These are phyloP conservation scores for Fusarium nematophilum DNA, from an alignment of 2,329 filamentous ascomycete genomes.

Conservation along the genomic window DNA sequence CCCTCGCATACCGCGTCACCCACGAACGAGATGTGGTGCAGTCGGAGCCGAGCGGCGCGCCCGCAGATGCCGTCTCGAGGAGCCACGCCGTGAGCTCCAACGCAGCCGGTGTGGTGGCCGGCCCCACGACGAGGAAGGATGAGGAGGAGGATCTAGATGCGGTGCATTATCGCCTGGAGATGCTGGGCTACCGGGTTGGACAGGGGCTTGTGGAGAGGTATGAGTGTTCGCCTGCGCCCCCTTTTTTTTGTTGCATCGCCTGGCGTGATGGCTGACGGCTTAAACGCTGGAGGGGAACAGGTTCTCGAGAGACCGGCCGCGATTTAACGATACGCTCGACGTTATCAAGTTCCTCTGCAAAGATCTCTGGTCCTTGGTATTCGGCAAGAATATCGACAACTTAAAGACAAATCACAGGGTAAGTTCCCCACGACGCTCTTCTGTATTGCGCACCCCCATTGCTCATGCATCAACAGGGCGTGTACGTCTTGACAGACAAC, in stretches of 20 bases:
- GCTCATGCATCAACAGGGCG: conserved; percentile 67
- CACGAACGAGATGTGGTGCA: conserved; percentile 72
- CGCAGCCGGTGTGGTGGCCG: conserved; percentile 39
- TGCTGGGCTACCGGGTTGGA: conserved; percentile 89
- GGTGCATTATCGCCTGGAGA: conserved; percentile 86
- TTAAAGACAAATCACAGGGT: conserved; percentile 97
- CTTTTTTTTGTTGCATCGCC: neutral
- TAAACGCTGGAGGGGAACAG: conserved; percentile 72
- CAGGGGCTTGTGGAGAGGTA: conserved; percentile 92
- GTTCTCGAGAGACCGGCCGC: conserved; percentile 84
- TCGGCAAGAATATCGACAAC: conserved; percentile 98
- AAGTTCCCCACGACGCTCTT: conserved; percentile 40
- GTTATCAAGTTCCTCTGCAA: conserved; percentile 99
- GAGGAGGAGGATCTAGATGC: conserved; percentile 88
- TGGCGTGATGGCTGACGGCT: conserved; percentile 21
- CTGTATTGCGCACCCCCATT: neutral
- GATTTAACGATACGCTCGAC: conserved; percentile 91
- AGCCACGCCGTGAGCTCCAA: conserved; percentile 42
- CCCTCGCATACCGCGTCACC: conserved; percentile 88
- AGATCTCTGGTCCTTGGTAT: conserved; percentile 94
- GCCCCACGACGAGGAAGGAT: conserved; percentile 55
- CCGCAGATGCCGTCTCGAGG: conserved; percentile 35
- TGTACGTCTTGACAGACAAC: conserved; percentile 96
- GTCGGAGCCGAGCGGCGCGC: conserved; percentile 44
- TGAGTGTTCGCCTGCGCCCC: neutral